These are phyloP conservation scores for Kregervanrija fluxuum DNA, from an alignment of 805 yeast species.

Conservation along the genomic window DNA sequence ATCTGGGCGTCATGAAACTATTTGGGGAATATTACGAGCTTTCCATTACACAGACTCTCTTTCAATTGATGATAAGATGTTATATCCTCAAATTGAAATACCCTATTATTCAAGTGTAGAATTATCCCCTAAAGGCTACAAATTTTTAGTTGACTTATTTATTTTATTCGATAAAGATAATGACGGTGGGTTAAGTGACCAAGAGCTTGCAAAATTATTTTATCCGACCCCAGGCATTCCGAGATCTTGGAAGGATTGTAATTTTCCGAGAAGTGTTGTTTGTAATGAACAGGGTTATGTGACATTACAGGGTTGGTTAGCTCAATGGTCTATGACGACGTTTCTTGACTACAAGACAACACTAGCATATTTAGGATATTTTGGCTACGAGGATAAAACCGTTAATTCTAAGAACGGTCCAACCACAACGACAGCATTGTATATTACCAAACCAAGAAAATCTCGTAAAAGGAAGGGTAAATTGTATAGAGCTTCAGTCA, in stretches of 20 bases:
- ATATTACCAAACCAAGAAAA: conserved; percentile 77
- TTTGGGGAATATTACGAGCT: conserved; percentile 88
- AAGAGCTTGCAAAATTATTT: conserved; percentile 63
- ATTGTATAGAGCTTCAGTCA: conserved; percentile 55
- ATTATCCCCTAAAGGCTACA: conserved; percentile 83
- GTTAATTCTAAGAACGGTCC: conserved; percentile 11
- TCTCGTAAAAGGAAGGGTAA: conserved; percentile 60
- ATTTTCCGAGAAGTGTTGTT: conserved; percentile 83
- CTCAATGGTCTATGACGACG: conserved; percentile 98
- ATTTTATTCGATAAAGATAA: conserved; percentile 86
- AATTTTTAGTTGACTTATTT: conserved; percentile 86
- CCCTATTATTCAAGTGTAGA: conserved; percentile 77
- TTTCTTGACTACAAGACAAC: conserved; percentile 78
- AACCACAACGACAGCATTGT: conserved; percentile 43
- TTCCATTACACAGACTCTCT: conserved; percentile 90
- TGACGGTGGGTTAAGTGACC: conserved; percentile 86
- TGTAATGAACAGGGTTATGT: conserved; percentile 85
- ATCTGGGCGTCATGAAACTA: conserved; percentile 90
- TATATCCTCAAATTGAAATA: conserved; percentile 76
- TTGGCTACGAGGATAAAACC: conserved; percentile 64
- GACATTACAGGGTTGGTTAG: conserved; percentile 96
- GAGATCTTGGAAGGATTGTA: conserved; percentile 71
- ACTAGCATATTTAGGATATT: conserved; percentile 78
- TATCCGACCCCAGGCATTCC: conserved; percentile 94
- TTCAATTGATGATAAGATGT: conserved; percentile 69